phyloP scores from a whole-genome alignment of 129 eudicot genomes.

The Gnaphalium uliginosum region DNA sequence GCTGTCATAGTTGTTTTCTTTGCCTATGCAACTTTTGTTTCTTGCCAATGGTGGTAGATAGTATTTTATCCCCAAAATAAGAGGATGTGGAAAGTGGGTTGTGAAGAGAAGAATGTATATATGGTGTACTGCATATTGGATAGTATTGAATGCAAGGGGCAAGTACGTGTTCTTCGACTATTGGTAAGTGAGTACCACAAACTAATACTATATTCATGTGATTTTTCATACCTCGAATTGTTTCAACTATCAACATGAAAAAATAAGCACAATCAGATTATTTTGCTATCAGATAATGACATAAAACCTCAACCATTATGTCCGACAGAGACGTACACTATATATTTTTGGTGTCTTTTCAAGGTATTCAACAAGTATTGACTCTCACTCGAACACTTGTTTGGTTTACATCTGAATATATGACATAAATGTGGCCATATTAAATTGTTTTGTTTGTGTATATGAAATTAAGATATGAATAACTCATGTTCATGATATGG shows the following conservation, averaged over 20 bases:
- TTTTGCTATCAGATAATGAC: not conserved
- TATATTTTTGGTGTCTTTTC: not conserved
- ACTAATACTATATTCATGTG: not conserved
- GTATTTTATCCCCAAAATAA: not conserved
- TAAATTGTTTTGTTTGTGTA: no score
- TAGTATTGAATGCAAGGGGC: not conserved
- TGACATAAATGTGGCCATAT: no score
- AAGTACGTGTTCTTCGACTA: constrained; percentile 6
- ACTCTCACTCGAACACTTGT: no score
- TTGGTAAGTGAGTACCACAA: not conserved
- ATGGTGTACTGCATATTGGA: not conserved
- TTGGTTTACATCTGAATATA: not conserved
- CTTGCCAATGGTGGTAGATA: not conserved
- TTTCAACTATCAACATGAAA: not conserved
- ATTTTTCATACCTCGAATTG: constrained; percentile 6
- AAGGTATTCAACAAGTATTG: no score
- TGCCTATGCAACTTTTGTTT: not conserved
- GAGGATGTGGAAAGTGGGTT: constrained; percentile 23
- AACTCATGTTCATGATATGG: not conserved
- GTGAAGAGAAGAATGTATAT: constrained; percentile 6
- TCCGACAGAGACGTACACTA: not conserved
- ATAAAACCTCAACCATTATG: not conserved
- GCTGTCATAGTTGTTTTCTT: not conserved
- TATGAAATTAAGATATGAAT: no score
- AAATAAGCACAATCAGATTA: not conserved